These are phyloP conservation scores for Rhizopus microsporus DNA, from an alignment of 371 early-diverging fungal genomes.

Conservation along the genomic window DNA sequence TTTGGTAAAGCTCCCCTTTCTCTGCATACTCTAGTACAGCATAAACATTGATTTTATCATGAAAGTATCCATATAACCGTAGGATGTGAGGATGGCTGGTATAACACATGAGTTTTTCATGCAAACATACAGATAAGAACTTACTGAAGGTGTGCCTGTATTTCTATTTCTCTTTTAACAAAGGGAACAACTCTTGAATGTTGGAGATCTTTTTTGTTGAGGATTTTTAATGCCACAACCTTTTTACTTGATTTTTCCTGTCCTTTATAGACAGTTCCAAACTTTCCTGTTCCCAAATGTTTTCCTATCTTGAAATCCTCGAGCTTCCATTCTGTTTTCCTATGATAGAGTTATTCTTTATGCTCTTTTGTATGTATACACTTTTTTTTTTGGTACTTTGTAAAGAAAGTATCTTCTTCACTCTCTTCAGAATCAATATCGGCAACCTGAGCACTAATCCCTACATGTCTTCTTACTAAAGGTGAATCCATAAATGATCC, in stretches of 20 bases:
- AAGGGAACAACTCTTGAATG: conserved; percentile 30
- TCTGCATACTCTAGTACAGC: conserved; percentile 97
- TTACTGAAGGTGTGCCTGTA: conserved; percentile 91
- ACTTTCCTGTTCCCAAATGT: conserved; percentile 94
- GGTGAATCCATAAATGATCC: conserved; percentile 46
- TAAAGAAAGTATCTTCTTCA: neutral
- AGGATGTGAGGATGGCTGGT: conserved; percentile 90
- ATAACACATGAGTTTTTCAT: neutral
- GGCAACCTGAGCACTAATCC: conserved; percentile 24
- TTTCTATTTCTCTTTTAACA: conserved; percentile 91
- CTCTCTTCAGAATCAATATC: conserved; percentile 1
- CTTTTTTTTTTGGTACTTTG: neutral
- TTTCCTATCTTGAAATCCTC: conserved; percentile 95
- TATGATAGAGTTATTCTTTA: neutral
- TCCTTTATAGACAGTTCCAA: conserved; percentile 96
- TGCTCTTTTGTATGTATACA: neutral
- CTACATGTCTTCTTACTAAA: conserved; percentile 34
- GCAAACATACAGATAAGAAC: neutral
- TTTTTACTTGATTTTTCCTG: conserved; percentile 83
- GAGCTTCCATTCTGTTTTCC: conserved; percentile 64
- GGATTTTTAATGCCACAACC: conserved; percentile 94
- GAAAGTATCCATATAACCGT: conserved; percentile 96
- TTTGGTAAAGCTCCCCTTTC: conserved; percentile 91
- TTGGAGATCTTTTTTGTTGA: conserved; percentile 84
- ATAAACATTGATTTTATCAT: conserved; percentile 91